Percentiles rank a stretch among this genome's conserved stretches.
Conservation (phyloP, 129 eudicot genomes). For the Pseudognaphalium luteoalbum region DNA sequence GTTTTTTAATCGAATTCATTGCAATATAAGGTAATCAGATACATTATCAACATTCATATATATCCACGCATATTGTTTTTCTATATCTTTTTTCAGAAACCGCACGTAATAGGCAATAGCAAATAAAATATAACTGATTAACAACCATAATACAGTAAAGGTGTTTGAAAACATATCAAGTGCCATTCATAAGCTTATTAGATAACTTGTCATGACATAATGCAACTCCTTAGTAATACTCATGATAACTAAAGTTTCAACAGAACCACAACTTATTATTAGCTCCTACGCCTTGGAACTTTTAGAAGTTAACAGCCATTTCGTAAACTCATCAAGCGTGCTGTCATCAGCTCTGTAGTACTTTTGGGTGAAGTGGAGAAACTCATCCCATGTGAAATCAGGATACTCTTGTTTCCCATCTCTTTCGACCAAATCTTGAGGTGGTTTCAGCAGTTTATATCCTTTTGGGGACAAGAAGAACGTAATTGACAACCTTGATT, state of each 20-base stretch:
- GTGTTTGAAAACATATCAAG: neutral
- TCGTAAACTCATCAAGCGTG: slow-evolving; percentile 39
- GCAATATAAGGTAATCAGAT: too few species aligned
- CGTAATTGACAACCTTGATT: slow-evolving; percentile 46
- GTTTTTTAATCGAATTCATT: too few species aligned
- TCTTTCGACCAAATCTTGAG: slow-evolving; percentile 29
- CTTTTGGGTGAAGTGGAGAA: slow-evolving; percentile 43
- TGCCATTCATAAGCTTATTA: neutral
- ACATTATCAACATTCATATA: too few species aligned
- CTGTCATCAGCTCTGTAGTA: slow-evolving; percentile 41
- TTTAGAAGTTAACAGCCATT: slow-evolving; percentile 36
- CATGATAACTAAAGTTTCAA: neutral
- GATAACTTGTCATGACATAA: neutral
- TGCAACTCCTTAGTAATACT: neutral
- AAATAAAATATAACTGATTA: neutral
- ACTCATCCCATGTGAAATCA: slow-evolving; percentile 50
- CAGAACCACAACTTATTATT: neutral
- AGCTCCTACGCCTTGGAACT: neutral
- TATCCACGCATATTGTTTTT: too few species aligned
- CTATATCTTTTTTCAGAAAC: neutral
- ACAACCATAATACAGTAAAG: slow-evolving; percentile 1
- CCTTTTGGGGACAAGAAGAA: slow-evolving; percentile 57
- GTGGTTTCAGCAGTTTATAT: slow-evolving; percentile 49
- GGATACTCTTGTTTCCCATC: slow-evolving; percentile 40
- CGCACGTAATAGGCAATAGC: neutral